Evolutionary conservation across 179 eudicot species (phyloP), one percentile per base, ranked within the genome.

Genomic region (Vitellaria paradoxa): DNA sequence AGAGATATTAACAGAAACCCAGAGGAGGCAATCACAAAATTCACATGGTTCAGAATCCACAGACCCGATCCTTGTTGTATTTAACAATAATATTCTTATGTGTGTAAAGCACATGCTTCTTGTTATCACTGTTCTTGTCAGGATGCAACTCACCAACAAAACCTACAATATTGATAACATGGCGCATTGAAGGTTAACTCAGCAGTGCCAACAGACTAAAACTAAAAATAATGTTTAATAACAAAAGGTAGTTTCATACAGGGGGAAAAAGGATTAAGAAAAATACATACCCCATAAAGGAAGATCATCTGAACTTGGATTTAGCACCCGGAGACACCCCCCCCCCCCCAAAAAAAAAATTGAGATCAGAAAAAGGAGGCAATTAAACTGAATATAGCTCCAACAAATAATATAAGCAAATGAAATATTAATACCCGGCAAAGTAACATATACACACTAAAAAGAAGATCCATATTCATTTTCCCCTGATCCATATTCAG

Each of bases 121-220:
- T 75, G 47, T 71, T 83, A 65, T 93, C 97, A 65, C 81, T 82
- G 71, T 81, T 90, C 79, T 85, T 90, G 81, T 91, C 94, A 56
- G 91, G 85, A 81, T 86, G 94, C 62, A 85, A 73, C 84, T 91
- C 96, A 68, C 98, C 98, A 80, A 93, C 91, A 87, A 93, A 93
- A 74, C 98, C 98, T 93, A 63, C n/a, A 57, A 77, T n/a, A 42
- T 53, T 17, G 26, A 20, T n/a, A 37, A 24, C 14, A 45, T 17
- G 21, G 9, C 45, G 55, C 24, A 50, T 49, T 26, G n/a, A 65
- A 52, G 30, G 13, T 24, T 7, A 65, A 40, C 21, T 8, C 5
- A 74, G 45, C n/a, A 50, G 15, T 11, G 14, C 12, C 20, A 68
- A 68, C 59, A 6, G 30, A 13, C 23, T 17, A 56, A 8, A 56